phyloP scores from a whole-genome alignment of 768 basidiomycete genomes.

The Termitomyces sp. region DNA sequence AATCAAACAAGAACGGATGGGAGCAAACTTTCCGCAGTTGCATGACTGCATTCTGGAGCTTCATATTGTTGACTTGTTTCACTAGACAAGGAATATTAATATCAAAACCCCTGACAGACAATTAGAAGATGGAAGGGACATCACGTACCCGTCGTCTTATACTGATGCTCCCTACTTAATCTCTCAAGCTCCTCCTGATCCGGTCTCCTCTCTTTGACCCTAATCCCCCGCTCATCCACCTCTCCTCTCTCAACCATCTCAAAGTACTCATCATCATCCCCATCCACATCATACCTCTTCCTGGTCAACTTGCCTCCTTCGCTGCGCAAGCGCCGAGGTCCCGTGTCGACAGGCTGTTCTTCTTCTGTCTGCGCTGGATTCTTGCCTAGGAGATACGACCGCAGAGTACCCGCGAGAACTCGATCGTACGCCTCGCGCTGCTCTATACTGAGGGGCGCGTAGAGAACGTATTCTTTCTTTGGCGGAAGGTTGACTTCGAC shows the following conservation, averaged over 20 bases:
- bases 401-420: slow-evolving; percentile 65
- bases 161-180: slow-evolving; percentile 50
- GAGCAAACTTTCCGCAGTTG: slow-evolving; percentile 95
- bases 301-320: slow-evolving; percentile 25
- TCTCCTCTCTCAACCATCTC: slow-evolving; percentile 49
- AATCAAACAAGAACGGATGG: slow-evolving; percentile 87
- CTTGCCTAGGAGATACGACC: slow-evolving; percentile 51
- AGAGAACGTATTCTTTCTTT: slow-evolving; percentile 92
- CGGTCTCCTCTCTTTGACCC: slow-evolving; percentile 20
- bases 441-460: slow-evolving; percentile 76
- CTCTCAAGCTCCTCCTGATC: slow-evolving; percentile 39
- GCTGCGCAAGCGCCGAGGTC: slow-evolving; percentile 26
- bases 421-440: slow-evolving; percentile 86
- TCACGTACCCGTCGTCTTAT: slow-evolving; percentile 53
- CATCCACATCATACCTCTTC: slow-evolving; percentile 51
- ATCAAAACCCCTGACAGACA: background rate
- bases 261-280: slow-evolving; percentile 64
- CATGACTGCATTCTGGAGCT: slow-evolving; percentile 93
- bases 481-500: slow-evolving; percentile 78
- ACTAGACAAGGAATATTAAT: slow-evolving; percentile 32
- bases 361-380: slow-evolving; percentile 19
- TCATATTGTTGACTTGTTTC: slow-evolving; percentile 87
- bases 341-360: slow-evolving; percentile 13
- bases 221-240: slow-evolving; percentile 27
- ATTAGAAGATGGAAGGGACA: background rate